phyloP scores from a whole-genome alignment of 31 red algal species.

The Asparagopsis taxiformis region DNA sequence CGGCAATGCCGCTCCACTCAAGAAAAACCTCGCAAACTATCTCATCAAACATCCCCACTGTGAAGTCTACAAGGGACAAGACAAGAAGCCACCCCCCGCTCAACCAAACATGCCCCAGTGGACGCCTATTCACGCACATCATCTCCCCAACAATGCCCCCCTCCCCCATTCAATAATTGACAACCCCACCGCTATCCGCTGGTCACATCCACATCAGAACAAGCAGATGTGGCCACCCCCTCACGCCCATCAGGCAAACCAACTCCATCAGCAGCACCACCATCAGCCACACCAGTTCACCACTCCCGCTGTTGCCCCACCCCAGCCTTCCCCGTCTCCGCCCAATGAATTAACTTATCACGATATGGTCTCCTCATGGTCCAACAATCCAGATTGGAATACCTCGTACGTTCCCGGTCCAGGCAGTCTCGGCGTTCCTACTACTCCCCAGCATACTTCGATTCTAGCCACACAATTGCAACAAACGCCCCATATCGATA shows the following conservation, averaged over 20 bases:
- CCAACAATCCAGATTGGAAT: constrained; percentile 60
- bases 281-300: not conserved
- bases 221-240: not conserved
- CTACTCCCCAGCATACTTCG: not conserved
- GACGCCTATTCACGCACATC: constrained; percentile 10
- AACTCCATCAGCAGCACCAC: not conserved
- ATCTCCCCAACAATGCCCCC: not conserved
- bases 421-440: constrained; percentile 6
- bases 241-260: not conserved
- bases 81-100: constrained; percentile 33
- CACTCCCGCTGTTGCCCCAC: not conserved
- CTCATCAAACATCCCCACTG: constrained; percentile 81
- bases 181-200: not conserved
- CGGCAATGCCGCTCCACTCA: constrained; percentile 90
- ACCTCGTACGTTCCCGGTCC: constrained; percentile 4
- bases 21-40: constrained; percentile 84
- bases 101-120: not conserved
- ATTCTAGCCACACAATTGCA: not conserved
- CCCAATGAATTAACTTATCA: constrained; percentile 11
- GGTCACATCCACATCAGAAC: not conserved
- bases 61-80: constrained; percentile 91
- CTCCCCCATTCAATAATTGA: constrained; percentile 13
- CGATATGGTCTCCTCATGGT: constrained; percentile 68
- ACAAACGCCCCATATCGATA: not conserved
- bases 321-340: not conserved